Base-by-base conservation (phyloP, 176 grass and related monocot genomes). In the Puccinellia tenuiflora region DNA sequence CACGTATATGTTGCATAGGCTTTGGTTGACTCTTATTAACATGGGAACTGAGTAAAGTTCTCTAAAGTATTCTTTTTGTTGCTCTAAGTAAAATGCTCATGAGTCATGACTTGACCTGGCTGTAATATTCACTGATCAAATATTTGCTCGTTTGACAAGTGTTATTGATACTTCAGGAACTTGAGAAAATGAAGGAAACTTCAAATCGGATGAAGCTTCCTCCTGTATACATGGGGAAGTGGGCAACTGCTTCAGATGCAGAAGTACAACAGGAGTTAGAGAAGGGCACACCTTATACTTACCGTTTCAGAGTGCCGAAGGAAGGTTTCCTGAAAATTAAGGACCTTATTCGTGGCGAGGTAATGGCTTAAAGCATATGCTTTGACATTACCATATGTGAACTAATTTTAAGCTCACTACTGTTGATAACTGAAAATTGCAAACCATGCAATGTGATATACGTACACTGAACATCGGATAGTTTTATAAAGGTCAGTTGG, bases 401-500 rank as follows among this genome's bases (percentile, higher is more conserved):
- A 53, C 9, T 77, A 18, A 25, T 68, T 83, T 73, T 46, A 66
- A 14, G 7, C 7, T 78, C 78, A 21, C 10, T 17, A 24, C 13
- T 7, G 6, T 17, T 40, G 1, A 66, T 76, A 66, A 35, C n/a
- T 20, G 0, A 50, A 76, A 47, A 28, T 21, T 54, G 28, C 65
- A 51, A 79, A 78, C 50, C 34, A 9, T 81, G 37, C 18, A 33
- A 79, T 70, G 34, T 45, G 59, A 72, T 78, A 25, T 57, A 78
- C 85, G 78, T 77, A 55, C 34, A 82, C 91, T 93, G 74, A 85
- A 75, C 68, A 90, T 85, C 60, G 68, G 86, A 93, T 93, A 94
- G 89, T 96, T 92, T 96, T 22, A 63, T 99, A 88, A 99, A 99
- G 93, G 96, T 99, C 87, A 93, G 89, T 66, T 99, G 96, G 96